A percentile compares a stretch with the other conserved stretches of the same genome.
Evolutionary conservation across 2,329 filamentous ascomycete species (phyloP).

Genomic region (Aciculosporium take): DNA sequence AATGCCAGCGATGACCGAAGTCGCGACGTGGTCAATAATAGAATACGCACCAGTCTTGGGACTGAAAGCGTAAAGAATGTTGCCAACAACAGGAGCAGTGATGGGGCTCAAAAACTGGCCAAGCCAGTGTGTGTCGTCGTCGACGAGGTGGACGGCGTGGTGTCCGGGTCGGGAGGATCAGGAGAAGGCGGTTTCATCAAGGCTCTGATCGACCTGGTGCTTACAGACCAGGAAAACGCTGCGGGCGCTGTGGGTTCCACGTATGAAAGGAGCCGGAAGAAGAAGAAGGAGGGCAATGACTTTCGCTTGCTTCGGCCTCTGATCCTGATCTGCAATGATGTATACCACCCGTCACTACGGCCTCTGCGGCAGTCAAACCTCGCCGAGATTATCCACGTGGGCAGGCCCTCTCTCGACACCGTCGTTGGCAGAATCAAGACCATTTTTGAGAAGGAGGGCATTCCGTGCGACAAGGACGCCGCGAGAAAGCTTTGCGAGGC

Average conservation of each 20-base stretch:
- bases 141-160: conserved; percentile 92
- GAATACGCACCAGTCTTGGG: conserved; percentile 80
- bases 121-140: conserved; percentile 87
- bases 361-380: conserved; percentile 72
- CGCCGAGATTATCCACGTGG: conserved; percentile 83
- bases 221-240: conserved; percentile 69
- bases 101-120: conserved; percentile 51
- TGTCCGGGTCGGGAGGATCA: conserved; percentile 58
- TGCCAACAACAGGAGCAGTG: conserved; percentile 42
- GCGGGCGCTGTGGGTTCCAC: conserved; percentile 15
- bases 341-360: conserved; percentile 80
- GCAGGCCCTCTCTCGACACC: conserved; percentile 75
- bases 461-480: conserved; percentile 78
- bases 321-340: conserved; percentile 92
- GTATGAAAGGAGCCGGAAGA: conserved; percentile 24
- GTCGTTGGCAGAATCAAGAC: conserved; percentile 68
- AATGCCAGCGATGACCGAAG: conserved; percentile 96
- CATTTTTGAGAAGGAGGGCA: conserved; percentile 80
- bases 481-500: conserved; percentile 73
- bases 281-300: conserved; percentile 61
- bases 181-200: conserved; percentile 93
- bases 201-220: conserved; percentile 79
- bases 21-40: conserved; percentile 73
- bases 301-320: conserved; percentile 80
- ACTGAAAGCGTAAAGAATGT: conserved; percentile 85